Evolutionary conservation across 1,284 basidiomycete genomes (phyloP).

Genomic region (Rhodotorula sp.): DNA sequence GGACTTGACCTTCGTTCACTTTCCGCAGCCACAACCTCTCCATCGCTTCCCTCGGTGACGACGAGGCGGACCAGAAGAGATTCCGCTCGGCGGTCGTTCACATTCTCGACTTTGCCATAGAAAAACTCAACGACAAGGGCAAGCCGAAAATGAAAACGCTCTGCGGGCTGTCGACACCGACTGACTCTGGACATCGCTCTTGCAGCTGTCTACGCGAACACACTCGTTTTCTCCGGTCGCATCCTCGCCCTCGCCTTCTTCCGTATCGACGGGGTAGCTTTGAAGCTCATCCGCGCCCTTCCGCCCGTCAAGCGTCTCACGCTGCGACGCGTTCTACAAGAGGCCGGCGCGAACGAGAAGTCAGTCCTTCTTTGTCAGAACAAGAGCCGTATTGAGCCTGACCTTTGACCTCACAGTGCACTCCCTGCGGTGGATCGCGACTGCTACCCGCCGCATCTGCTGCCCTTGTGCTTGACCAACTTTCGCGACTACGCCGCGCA

Average conservation of each 20-base stretch:
- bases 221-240: constrained; percentile 54
- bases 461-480: constrained; percentile 29
- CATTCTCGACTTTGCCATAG: constrained; percentile 54
- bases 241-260: constrained; percentile 56
- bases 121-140: constrained; percentile 56
- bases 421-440: constrained; percentile 25
- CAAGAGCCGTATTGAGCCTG: not conserved
- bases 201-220: constrained; percentile 55
- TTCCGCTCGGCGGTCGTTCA: constrained; percentile 51
- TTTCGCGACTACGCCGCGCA: constrained; percentile 29
- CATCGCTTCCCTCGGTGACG: constrained; percentile 46
- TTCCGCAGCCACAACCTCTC: constrained; percentile 49
- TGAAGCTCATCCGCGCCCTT: constrained; percentile 54
- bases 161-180: not conserved
- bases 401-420: not conserved
- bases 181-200: not conserved
- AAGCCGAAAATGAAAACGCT: not conserved
- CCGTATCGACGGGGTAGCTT: constrained; percentile 54
- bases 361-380: not conserved
- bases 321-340: constrained; percentile 48
- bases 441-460: constrained; percentile 33
- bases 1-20: not conserved
- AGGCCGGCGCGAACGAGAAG: constrained; percentile 38
- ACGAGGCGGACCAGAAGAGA: constrained; percentile 42
- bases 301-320: constrained; percentile 52